phyloP scores from a whole-genome alignment of 1,284 basidiomycete genomes.

The Cryptococcus depauperatus region DNA sequence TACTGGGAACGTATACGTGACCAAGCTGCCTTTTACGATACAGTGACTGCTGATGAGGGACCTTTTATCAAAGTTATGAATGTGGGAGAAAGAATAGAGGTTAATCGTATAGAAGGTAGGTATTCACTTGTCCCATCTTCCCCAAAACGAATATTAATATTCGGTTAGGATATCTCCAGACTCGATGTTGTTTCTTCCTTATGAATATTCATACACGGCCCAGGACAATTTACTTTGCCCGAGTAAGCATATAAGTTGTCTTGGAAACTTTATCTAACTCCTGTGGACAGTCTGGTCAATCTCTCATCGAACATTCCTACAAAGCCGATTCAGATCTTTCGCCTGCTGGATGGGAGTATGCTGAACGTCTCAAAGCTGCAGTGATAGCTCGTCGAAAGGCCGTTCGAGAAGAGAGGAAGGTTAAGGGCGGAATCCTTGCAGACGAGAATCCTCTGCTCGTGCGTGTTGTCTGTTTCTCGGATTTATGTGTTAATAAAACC shows the following conservation, averaged over 20 bases:
- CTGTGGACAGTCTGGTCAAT: slow-evolving; percentile 67
- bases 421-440: slow-evolving; percentile 49
- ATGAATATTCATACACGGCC: slow-evolving; percentile 96
- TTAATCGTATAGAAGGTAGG: slow-evolving; percentile 59
- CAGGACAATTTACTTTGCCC: slow-evolving; percentile 84
- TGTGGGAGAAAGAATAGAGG: slow-evolving; percentile 87
- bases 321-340: slow-evolving; percentile 97
- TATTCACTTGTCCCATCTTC: too few species aligned
- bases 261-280: too few species aligned
- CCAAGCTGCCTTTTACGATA: slow-evolving; percentile 79
- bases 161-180: slow-evolving; percentile 57
- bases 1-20: slow-evolving; percentile 83
- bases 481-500: not conserved
- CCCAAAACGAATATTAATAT: too few species aligned
- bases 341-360: slow-evolving; percentile 89
- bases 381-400: slow-evolving; percentile 62
- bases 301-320: slow-evolving; percentile 95
- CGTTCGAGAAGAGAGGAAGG: slow-evolving; percentile 54
- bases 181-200: slow-evolving; percentile 64
- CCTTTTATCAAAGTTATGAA: slow-evolving; percentile 96
- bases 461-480: slow-evolving; percentile 31
- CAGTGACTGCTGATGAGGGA: slow-evolving; percentile 53
- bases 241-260: too few species aligned
- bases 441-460: slow-evolving; percentile 66
- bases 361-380: slow-evolving; percentile 75